Base-by-base conservation (phyloP, 177 flowering plant species). In the Viscum album region DNA sequence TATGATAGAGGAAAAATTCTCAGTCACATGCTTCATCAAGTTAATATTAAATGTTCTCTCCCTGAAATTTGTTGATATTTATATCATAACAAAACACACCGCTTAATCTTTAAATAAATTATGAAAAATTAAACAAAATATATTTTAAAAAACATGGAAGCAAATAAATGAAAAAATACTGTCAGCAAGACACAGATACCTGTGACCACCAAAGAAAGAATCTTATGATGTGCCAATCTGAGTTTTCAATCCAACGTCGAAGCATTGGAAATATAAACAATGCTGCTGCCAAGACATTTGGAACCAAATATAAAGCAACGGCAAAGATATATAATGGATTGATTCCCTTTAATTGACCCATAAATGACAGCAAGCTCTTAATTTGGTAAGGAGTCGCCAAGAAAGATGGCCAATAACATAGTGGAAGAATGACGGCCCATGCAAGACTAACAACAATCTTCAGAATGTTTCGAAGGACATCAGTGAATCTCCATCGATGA, bases 131-230 rank as follows among this genome's bases (percentile, higher is more conserved):
- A 13, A 37, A 37, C 41, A 37, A 37, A 37, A 5, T 37, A 37
- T 37, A 37, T 6, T 5, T 37, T 6, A 37, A 37, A 37, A 37
- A 37, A 5, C 41, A 37, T 37, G 41, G 41, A 70, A 24, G 17
- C 34, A 10, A 68, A 35, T 45, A 24, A 28, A 68, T 34, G 34
- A 70, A 34, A 47, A 12, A 67, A 23, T n/a, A 10, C 34, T 28
- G 60, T 59, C 33, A 65, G 61, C 67, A 35, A 12, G 73, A 59
- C 29, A 65, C 35, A 43, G 8, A 68, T 86, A 95, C 99, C 99
- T 95, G 99, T 60, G 99, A 90, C 99, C 99, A 95, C 99, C 99
- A 95, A 68, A 95, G 71, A 33, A 95, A 86, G 66, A 95, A 77
- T 76, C 97, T 83, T 45, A 89, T 72, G 64, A 95, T 82, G 67